Base-by-base conservation (phyloP, 2,329 filamentous ascomycete genomes). In the Thelonectria blattea region DNA sequence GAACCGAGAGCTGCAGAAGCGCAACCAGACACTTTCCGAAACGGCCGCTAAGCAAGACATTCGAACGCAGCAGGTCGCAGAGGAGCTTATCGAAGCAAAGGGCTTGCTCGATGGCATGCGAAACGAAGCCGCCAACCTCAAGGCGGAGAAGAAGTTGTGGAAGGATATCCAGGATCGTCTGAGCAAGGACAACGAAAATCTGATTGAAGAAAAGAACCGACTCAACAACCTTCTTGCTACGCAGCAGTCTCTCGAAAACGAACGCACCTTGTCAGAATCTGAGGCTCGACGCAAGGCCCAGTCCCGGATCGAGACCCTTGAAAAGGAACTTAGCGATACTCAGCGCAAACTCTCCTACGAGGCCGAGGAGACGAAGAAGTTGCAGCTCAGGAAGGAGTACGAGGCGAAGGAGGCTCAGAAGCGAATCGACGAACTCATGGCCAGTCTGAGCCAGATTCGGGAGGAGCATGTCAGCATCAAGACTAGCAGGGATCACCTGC, bases 141-240 rank as follows among this genome's bases (percentile, higher is more conserved):
- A 96, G 75, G 93, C 94, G 0, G 94, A 98, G 76, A 97, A 97
- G 78, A 91, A 92, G 39, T 83, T 99, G 10, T 97, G 91, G 91
- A 96, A 95, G 79, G 92, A 90, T 57, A 96, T 97, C 34, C 93
- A 98, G 73, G 89, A 91, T 64, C 88, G 96, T 53, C 82, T 98
- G 45, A 90, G 87, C 63, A 92, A 95, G 69, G 93, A 98, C 72
- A 97, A 95, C 65, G 92, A 97, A 71, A 87, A 80, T 18, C 81
- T 98, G 12, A 84, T 91, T 43, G 91, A 96, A 61, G 95, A 99
- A 74, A 91, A 93, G 65, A 87, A 88, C 47, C 86, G 93, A 30
- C 84, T 98, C 5, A 96, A 94, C 76, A 89, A 88, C 58, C 83
- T 97, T 32, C 86, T 97, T 47, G 86, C 90, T 4, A 93, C 91